Evolutionary conservation across 768 basidiomycete species (phyloP).

Genomic region (Paxillus rubicundulus): DNA sequence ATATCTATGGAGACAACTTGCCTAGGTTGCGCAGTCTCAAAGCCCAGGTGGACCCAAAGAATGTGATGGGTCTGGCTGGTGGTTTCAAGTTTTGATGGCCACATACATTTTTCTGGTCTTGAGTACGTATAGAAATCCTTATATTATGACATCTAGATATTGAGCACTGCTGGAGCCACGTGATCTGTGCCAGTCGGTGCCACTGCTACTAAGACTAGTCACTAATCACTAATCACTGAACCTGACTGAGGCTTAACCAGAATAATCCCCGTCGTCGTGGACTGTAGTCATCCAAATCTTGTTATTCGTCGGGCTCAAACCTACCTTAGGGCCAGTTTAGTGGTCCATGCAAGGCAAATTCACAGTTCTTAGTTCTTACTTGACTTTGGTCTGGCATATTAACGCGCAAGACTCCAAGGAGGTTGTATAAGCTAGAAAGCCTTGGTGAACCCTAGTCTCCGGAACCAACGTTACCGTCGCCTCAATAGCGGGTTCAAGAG

Average conservation of each 20-base stretch:
- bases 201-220: no score
- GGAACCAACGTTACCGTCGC: background rate
- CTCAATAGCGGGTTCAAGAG: background rate
- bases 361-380: background rate
- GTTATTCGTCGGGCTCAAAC: background rate
- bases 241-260: background rate
- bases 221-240: no score
- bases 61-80: constrained; percentile 61
- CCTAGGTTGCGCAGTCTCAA: constrained; percentile 39
- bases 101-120: no score
- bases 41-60: constrained; percentile 45
- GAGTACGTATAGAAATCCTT: background rate
- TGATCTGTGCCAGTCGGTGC: no score
- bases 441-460: background rate
- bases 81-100: constrained; percentile 49
- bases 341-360: background rate
- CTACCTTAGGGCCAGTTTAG: background rate
- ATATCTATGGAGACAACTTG: constrained; percentile 46
- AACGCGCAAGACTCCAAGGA: background rate
- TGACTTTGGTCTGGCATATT: background rate
- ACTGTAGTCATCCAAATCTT: background rate
- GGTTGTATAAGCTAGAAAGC: background rate
- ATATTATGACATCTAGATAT: no score
- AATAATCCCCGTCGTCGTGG: background rate
- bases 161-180: background rate